Conservation (phyloP, 805 yeast genomes). For the Priceomyces melissophilus region DNA sequence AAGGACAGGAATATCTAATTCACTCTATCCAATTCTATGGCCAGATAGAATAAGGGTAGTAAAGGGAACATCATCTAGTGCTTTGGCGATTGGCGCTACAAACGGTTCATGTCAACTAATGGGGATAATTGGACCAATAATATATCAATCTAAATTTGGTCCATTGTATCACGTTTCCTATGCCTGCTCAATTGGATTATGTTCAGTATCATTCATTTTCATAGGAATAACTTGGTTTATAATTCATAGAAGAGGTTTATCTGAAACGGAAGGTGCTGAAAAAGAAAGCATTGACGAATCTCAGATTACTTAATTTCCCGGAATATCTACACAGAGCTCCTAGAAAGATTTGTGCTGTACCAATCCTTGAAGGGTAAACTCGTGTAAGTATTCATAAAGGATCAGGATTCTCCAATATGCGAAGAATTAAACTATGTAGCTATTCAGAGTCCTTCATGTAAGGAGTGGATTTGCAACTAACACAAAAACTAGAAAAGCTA, state of each 20-base stretch:
- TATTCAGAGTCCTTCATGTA: no score
- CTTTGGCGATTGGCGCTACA: constrained; percentile 13
- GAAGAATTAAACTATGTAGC: no score
- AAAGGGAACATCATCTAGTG: constrained; percentile 11
- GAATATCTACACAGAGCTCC: no score
- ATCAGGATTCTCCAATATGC: no score
- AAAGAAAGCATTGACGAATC: neutral
- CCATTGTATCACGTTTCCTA: constrained; percentile 12
- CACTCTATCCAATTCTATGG: constrained; percentile 13
- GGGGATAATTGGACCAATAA: constrained; percentile 13
- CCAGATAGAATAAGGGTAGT: constrained; percentile 15
- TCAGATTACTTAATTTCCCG: no score
- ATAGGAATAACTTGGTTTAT: constrained; percentile 11
- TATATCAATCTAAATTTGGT: constrained; percentile 14
- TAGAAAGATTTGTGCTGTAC: no score
- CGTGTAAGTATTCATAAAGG: no score
- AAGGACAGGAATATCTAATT: constrained; percentile 12
- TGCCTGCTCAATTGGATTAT: constrained; percentile 9
- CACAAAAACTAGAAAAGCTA: no score
- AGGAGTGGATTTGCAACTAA: no score
- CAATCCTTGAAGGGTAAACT: no score
- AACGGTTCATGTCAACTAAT: constrained; percentile 10
- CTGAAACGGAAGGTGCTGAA: constrained; percentile 13
- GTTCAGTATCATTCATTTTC: constrained; percentile 6
- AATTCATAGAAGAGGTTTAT: constrained; percentile 9